These are phyloP conservation scores for Neopestalotiopsis rosae DNA, from an alignment of 2,329 filamentous ascomycete species.

Conservation along the genomic window DNA sequence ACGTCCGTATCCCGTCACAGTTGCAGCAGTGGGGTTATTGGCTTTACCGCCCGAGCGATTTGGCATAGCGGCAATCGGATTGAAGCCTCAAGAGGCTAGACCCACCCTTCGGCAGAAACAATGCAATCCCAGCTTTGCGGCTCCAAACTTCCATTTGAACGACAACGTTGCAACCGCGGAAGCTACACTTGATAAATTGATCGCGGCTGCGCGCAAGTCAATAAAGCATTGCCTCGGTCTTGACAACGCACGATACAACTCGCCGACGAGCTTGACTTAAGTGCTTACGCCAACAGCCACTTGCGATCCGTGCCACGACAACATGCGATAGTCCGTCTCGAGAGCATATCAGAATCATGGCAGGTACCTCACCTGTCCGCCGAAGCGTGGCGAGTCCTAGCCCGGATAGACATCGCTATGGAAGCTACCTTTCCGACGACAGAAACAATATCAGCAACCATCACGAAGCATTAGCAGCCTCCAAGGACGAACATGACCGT, in stretches of 20 bases:
- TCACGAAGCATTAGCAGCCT: slow-evolving; percentile 68
- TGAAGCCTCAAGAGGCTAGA: background rate
- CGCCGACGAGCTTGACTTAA: background rate
- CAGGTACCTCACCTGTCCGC: slow-evolving; percentile 45
- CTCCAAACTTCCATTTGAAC: slow-evolving; percentile 15
- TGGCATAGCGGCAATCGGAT: background rate
- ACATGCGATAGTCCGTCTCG: slow-evolving; percentile 25
- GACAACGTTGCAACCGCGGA: background rate
- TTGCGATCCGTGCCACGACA: background rate
- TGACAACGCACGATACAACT: background rate
- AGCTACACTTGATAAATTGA: background rate
- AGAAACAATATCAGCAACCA: slow-evolving; percentile 68
- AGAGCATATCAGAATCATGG: slow-evolving; percentile 39
- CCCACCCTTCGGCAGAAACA: slow-evolving; percentile 7
- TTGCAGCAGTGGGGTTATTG: background rate
- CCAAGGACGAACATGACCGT: slow-evolving; percentile 69
- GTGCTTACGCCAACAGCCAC: background rate
- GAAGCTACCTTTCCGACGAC: slow-evolving; percentile 65
- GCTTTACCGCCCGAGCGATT: background rate
- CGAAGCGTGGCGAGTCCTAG: slow-evolving; percentile 44
- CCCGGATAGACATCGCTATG: slow-evolving; percentile 54
- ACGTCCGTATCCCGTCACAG: background rate
- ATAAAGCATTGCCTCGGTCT: background rate
- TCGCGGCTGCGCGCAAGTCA: background rate
- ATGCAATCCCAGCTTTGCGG: slow-evolving; percentile 14